A percentile compares a stretch with the other conserved stretches of the same genome.
phyloP scores from a whole-genome alignment of 2,329 filamentous ascomycete genomes.

The Apiospora kogelbergensis region DNA sequence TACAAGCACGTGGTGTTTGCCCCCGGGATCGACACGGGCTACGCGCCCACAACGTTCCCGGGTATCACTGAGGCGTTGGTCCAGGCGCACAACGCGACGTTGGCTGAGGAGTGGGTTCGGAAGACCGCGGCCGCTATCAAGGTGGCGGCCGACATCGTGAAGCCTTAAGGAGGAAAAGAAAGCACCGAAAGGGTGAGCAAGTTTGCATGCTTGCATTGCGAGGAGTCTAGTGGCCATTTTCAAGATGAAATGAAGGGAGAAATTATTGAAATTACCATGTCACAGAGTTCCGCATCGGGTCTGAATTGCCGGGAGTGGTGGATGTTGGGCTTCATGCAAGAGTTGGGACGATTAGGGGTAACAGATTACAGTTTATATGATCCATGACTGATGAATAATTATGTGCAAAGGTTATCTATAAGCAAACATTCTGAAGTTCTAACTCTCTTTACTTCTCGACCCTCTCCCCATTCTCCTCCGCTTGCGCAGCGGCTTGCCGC shows the following conservation, averaged over 20 bases:
- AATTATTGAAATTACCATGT: neutral
- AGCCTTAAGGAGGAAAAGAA: conserved; percentile 15
- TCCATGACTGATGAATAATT: neutral
- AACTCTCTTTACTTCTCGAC: neutral
- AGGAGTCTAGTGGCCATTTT: too few species aligned
- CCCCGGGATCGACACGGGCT: conserved; percentile 45
- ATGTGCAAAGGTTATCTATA: neutral
- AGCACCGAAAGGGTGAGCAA: neutral
- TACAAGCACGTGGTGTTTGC: conserved; percentile 48
- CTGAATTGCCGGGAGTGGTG: neutral
- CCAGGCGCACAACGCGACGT: conserved; percentile 22
- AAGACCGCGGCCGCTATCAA: conserved; percentile 29
- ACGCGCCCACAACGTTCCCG: conserved; percentile 31
- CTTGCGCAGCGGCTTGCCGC: neutral
- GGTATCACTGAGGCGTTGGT: conserved; percentile 29
- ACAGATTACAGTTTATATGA: neutral
- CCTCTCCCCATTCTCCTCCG: neutral
- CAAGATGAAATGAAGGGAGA: too few species aligned
- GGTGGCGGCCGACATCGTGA: conserved; percentile 26
- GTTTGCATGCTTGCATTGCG: neutral
- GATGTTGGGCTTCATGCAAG: neutral
- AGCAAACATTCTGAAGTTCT: neutral
- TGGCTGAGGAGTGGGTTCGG: conserved; percentile 28
- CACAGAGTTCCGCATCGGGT: too few species aligned
- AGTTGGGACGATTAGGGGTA: neutral